These are phyloP conservation scores for Boletales sp. DNA, from an alignment of 768 basidiomycete species.

Conservation along the genomic window DNA sequence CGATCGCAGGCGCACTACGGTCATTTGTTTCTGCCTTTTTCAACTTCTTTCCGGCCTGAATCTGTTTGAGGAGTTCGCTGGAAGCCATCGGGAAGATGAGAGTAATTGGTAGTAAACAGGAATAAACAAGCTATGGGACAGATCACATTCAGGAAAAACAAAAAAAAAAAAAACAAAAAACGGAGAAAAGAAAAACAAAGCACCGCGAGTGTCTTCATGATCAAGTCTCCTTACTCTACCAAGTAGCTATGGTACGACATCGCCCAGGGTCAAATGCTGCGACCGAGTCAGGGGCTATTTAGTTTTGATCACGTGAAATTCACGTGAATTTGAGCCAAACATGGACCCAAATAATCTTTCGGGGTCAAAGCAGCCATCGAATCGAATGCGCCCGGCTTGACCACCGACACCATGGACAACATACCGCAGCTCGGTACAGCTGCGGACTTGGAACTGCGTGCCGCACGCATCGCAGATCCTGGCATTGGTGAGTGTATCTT, in stretches of 20 bases:
- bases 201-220: too few relatives aligned
- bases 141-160: too few relatives aligned
- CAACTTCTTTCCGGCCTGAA: conserved; percentile 77
- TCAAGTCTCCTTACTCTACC: too few relatives aligned
- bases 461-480: conserved; percentile 72
- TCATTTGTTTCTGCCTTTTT: conserved; percentile 85
- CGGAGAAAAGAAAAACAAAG: too few relatives aligned
- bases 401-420: conserved; percentile 38
- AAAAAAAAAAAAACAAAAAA: too few relatives aligned
- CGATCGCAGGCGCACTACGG: conserved; percentile 65
- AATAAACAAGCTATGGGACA: conserved; percentile 8
- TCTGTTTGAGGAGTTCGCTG: conserved; percentile 72
- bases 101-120: conserved; percentile 9
- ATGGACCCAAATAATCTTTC: conserved; percentile 30
- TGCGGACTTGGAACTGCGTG: conserved; percentile 66
- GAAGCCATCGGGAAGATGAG: conserved; percentile 49
- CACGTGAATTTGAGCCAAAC: conserved; percentile 33
- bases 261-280: too few relatives aligned
- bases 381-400: not conserved
- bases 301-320: conserved; percentile 21
- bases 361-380: conserved; percentile 13
- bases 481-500: conserved; percentile 50
- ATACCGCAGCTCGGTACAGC: conserved; percentile 42
- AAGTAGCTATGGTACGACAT: too few relatives aligned
- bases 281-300: not conserved